Evolutionary conservation across 768 basidiomycete species (phyloP), one percentile per base, ranked within the genome.

Genomic region (Goffeauzyma gilvescens): DNA sequence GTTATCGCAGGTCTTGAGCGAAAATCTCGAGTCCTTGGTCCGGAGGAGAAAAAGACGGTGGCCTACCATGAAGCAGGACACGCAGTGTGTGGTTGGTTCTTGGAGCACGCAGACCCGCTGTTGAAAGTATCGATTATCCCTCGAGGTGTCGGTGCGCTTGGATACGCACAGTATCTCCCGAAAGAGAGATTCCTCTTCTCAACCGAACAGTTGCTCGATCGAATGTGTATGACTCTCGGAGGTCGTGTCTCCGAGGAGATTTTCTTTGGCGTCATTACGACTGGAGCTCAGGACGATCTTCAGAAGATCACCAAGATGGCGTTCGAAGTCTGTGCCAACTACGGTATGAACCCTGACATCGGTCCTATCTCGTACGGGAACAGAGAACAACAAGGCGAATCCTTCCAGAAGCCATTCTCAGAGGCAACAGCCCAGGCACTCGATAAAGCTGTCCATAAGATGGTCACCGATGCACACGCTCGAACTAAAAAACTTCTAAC

Each of bases 41-140:
- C 76, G 18, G 86, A 93, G 54, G 93, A 98, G 72, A 98, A 98
- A 77, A 89, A 78, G 68, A 95, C 82, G 0, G 89, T 96, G 32
- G 93, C 93, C 6, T 95, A 96, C 62, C 93, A 98, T 58, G 93
- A 98, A 69, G 93, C 93, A 18, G 93, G 93, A 4, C 93, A 98
- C 64, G 93, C 93, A 17, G 79, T 96, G 33, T 89, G 84, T 57
- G 93, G 93, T 3, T 98, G 93, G 93, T 95, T 82, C 72, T 68
- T 98, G 52, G 86, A 96, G 65, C 84, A 89, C 50, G 93, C 93
- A 32, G 87, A 96, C 59, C 90, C 90, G 27, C 66, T 96, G 36
- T 74, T 95, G 50, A 95, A 98, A 66, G 93, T 98, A 45, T 89
- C 83, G 65, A 98, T 98, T 63, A 95, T 98, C 49, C 93, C 93